phyloP scores from a whole-genome alignment of 2,329 filamentous ascomycete species.

The Xylariales sp. region DNA sequence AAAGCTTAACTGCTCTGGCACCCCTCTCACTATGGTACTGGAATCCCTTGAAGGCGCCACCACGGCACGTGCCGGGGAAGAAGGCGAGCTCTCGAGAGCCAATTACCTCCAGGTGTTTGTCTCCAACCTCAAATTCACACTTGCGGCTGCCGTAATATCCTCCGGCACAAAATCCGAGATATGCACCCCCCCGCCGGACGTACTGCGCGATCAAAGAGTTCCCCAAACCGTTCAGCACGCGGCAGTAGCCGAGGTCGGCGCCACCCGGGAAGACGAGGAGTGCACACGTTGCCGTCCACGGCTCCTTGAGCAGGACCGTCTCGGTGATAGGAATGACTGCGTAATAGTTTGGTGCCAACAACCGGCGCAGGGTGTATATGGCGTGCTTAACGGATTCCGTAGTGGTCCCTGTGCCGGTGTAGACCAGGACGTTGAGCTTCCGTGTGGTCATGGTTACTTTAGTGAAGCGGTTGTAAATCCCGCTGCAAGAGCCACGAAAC shows the following conservation, averaged over 20 bases:
- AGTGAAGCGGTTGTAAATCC: not conserved
- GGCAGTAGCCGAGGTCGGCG: conserved; percentile 89
- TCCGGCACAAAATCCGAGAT: conserved; percentile 89
- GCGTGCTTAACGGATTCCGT: conserved; percentile 86
- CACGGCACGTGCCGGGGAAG: conserved; percentile 81
- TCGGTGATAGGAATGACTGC: conserved; percentile 84
- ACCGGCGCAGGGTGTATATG: conserved; percentile 76
- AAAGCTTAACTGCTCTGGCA: conserved; percentile 66
- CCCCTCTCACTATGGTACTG: conserved; percentile 85
- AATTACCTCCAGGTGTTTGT: conserved; percentile 76
- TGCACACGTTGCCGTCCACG: conserved; percentile 83
- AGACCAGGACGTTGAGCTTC: conserved; percentile 88
- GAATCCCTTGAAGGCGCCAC: conserved; percentile 84
- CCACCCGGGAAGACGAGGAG: conserved; percentile 90
- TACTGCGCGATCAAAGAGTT: conserved; percentile 82
- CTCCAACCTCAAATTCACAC: conserved; percentile 91
- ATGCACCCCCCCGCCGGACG: conserved; percentile 78
- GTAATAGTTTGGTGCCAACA: conserved; percentile 91
- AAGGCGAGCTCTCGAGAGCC: conserved; percentile 82
- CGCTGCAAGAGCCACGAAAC: too few relatives aligned
- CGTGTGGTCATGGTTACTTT: conserved; percentile 54
- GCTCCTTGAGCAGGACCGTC: conserved; percentile 78
- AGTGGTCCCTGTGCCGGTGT: conserved; percentile 86
- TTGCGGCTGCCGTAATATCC: conserved; percentile 80
- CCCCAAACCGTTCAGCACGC: conserved; percentile 79